Evolutionary conservation across 1,139 yeast species (phyloP).

Genomic region (Hemisphaericaspora xylofermentans): DNA sequence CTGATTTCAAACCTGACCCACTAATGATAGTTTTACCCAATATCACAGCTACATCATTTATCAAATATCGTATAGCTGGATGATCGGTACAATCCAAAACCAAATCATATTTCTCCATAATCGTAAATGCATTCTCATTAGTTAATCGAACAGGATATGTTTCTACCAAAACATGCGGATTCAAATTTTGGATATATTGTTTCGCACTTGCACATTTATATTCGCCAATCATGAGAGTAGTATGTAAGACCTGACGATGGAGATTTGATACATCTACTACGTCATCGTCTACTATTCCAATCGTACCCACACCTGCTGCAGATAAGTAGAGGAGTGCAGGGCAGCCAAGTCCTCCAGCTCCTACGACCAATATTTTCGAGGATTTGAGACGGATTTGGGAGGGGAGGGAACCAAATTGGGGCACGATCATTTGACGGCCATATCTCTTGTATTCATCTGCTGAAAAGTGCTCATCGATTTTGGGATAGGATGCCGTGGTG

Average conservation of each 20-base stretch:
- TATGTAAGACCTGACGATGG: slow-evolving; percentile 86
- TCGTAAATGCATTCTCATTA: slow-evolving; percentile 59
- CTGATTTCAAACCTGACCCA: slow-evolving; percentile 89
- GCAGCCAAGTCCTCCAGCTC: slow-evolving; percentile 97
- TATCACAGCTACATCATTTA: slow-evolving; percentile 81
- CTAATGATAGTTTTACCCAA: slow-evolving; percentile 74
- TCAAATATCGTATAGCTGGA: slow-evolving; percentile 81
- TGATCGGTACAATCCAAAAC: slow-evolving; percentile 94
- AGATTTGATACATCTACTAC: slow-evolving; percentile 79
- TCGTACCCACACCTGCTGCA: slow-evolving; percentile 83
- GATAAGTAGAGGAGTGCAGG: slow-evolving; percentile 84
- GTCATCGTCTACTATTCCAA: slow-evolving; percentile 90
- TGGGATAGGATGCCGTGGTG: background rate
- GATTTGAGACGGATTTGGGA: slow-evolving; percentile 60
- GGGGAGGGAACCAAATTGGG: slow-evolving; percentile 57
- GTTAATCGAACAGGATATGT: slow-evolving; percentile 55
- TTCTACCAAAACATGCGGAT: slow-evolving; percentile 62
- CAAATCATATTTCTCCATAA: slow-evolving; percentile 65
- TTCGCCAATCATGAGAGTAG: slow-evolving; percentile 62
- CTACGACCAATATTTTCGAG: slow-evolving; percentile 71
- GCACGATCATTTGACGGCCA: slow-evolving; percentile 95
- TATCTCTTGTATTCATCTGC: slow-evolving; percentile 76
- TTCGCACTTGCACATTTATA: slow-evolving; percentile 79
- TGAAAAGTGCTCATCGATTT: slow-evolving; percentile 20
- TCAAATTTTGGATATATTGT: slow-evolving; percentile 48